These are phyloP conservation scores for Cystobasidium ongulense DNA, from an alignment of 768 basidiomycete species.

Conservation along the genomic window DNA sequence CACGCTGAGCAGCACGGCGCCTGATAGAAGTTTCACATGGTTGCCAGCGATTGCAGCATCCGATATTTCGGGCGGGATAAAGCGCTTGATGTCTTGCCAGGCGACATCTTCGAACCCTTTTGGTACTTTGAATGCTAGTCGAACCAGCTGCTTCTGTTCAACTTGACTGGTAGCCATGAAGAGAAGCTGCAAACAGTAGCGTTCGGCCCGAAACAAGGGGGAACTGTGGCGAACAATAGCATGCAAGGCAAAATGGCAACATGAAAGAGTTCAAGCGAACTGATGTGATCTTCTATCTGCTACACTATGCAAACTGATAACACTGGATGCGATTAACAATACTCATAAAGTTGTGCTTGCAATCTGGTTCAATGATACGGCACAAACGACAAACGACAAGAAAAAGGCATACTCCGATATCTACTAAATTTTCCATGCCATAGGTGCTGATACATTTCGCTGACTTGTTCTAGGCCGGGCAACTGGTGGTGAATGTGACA, in stretches of 20 bases:
- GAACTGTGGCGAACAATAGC: not conserved
- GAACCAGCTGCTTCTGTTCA: not conserved
- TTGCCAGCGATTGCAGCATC: not conserved
- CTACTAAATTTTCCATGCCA: not conserved
- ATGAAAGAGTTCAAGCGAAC: no score
- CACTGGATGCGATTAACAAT: no score
- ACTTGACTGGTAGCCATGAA: not conserved
- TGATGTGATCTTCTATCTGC: no score
- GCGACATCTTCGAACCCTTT: conserved; percentile 24
- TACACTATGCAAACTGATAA: no score
- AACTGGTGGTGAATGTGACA: not conserved
- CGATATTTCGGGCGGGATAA: not conserved
- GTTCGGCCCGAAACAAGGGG: not conserved
- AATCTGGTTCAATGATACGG: no score
- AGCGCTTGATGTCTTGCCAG: conserved; percentile 2
- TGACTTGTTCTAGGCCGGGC: not conserved
- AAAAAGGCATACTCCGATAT: not conserved
- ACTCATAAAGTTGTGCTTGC: no score
- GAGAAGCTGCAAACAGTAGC: not conserved
- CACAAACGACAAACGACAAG: no score
- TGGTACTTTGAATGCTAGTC: conserved; percentile 4
- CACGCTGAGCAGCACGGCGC: not conserved
- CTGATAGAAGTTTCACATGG: not conserved
- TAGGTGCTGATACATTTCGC: not conserved
- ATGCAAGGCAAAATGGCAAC: no score